These are phyloP conservation scores for Stagonosporopsis tanaceti DNA, from an alignment of 2,329 filamentous ascomycete species.

Conservation along the genomic window DNA sequence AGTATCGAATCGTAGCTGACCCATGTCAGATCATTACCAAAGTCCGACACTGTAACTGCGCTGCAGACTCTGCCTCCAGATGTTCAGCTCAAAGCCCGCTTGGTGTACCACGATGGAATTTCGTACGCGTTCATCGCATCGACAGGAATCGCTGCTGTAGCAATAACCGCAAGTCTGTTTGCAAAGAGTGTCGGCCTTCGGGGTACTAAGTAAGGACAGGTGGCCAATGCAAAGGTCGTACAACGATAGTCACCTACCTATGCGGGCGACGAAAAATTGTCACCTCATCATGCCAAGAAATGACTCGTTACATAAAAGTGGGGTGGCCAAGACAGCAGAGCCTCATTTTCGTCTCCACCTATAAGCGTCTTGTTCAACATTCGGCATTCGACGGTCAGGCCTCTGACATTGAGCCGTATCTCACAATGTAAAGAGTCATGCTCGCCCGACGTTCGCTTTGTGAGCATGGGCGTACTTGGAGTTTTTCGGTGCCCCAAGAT, in stretches of 20 bases:
- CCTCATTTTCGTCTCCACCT: constrained; percentile 5
- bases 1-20: background rate
- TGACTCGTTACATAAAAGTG: background rate
- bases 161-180: constrained; percentile 59
- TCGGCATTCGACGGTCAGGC: background rate
- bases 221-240: background rate
- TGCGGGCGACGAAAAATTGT: too few species aligned
- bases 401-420: background rate
- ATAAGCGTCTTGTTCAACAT: background rate
- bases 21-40: constrained; percentile 64
- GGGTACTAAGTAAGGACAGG: constrained; percentile 17
- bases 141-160: constrained; percentile 60
- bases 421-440: background rate
- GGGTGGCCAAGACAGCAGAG: constrained; percentile 2
- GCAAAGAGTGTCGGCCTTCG: constrained; percentile 26
- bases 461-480: background rate
- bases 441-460: background rate
- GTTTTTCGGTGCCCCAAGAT: background rate
- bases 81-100: constrained; percentile 63
- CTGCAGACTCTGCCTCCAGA: constrained; percentile 64
- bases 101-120: constrained; percentile 68
- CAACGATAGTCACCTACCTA: too few species aligned
- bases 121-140: constrained; percentile 64
- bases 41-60: constrained; percentile 65
- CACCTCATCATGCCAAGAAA: background rate